Evolutionary conservation across 2,329 filamentous ascomycete species (phyloP).

Genomic region (Bisporella sp.): DNA sequence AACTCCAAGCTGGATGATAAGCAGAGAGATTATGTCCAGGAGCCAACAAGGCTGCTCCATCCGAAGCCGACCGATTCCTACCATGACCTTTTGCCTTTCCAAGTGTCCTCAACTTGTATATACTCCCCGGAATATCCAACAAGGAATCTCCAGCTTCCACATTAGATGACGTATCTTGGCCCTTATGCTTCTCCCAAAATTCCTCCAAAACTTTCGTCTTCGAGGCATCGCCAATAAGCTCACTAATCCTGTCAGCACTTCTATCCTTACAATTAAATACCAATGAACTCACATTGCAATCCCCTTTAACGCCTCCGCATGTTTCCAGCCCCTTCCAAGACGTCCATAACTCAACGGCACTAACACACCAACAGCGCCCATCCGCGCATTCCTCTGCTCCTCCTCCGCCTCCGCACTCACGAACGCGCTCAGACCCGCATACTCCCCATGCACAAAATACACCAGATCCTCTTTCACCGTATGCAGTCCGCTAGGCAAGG

Average conservation of each 20-base stretch:
- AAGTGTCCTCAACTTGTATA: slow-evolving; percentile 34
- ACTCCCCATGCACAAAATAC: slow-evolving; percentile 82
- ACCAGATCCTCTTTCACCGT: slow-evolving; percentile 81
- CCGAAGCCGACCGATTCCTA: slow-evolving; percentile 54
- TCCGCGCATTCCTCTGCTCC: slow-evolving; percentile 76
- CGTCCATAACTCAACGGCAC: slow-evolving; percentile 81
- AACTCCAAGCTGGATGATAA: slow-evolving; percentile 80
- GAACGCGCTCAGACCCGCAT: slow-evolving; percentile 89
- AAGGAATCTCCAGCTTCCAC: slow-evolving; percentile 20
- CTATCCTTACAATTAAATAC: not conserved
- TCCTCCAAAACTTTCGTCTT: slow-evolving; percentile 60
- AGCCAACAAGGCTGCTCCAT: slow-evolving; percentile 50
- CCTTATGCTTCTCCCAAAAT: slow-evolving; percentile 67
- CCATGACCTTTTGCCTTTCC: slow-evolving; percentile 35
- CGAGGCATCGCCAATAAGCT: slow-evolving; percentile 57
- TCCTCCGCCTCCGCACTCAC: slow-evolving; percentile 75
- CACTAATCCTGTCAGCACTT: slow-evolving; percentile 32
- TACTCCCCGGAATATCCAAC: slow-evolving; percentile 29
- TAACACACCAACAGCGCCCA: slow-evolving; percentile 85
- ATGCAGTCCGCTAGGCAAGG: slow-evolving; percentile 86
- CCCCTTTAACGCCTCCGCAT: slow-evolving; percentile 68
- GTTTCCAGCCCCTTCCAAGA: slow-evolving; percentile 81
- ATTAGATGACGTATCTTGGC: slow-evolving; percentile 19
- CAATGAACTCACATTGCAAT: slow-evolving; percentile 55
- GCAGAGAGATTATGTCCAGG: slow-evolving; percentile 62